These are phyloP conservation scores for Sporobolomyces phaffii DNA, from an alignment of 768 basidiomycete genomes.

Conservation along the genomic window DNA sequence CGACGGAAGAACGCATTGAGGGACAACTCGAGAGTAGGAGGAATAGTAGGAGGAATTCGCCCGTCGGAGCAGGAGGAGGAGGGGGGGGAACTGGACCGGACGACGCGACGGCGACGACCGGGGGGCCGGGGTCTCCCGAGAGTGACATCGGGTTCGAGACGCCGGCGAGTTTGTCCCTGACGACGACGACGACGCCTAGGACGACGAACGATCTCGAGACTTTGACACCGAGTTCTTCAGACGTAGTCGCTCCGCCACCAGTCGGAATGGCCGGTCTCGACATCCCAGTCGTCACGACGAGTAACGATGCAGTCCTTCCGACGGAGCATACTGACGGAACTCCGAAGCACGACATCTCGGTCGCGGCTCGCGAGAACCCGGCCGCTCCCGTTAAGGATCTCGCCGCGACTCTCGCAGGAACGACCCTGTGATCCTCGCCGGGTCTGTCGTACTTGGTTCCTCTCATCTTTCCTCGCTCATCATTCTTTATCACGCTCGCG, in stretches of 20 bases:
- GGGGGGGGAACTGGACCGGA: neutral
- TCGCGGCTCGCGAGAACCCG: slow-evolving; percentile 20
- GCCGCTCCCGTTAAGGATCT: slow-evolving; percentile 22
- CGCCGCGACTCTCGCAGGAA: slow-evolving; percentile 13
- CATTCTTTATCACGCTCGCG: too few relatives aligned
- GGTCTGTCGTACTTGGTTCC: neutral
- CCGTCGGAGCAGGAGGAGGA: neutral
- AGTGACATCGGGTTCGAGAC: neutral
- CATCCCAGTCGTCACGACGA: neutral
- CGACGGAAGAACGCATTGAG: neutral
- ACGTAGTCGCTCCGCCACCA: neutral
- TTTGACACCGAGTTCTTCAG: too few relatives aligned
- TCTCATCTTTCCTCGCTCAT: too few relatives aligned
- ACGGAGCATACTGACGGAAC: neutral
- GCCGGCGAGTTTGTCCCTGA: neutral
- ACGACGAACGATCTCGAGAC: too few relatives aligned
- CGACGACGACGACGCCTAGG: neutral
- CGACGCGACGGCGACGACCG: neutral
- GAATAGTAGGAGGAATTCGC: neutral
- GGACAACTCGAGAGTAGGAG: neutral
- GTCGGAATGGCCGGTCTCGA: neutral
- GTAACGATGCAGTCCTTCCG: too few relatives aligned
- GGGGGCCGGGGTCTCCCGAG: too few relatives aligned
- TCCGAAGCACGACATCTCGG: slow-evolving; percentile 15
- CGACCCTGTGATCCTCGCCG: slow-evolving; percentile 3